phyloP scores from a whole-genome alignment of 2,329 filamentous ascomycete species.

The Penicillium paneum region DNA sequence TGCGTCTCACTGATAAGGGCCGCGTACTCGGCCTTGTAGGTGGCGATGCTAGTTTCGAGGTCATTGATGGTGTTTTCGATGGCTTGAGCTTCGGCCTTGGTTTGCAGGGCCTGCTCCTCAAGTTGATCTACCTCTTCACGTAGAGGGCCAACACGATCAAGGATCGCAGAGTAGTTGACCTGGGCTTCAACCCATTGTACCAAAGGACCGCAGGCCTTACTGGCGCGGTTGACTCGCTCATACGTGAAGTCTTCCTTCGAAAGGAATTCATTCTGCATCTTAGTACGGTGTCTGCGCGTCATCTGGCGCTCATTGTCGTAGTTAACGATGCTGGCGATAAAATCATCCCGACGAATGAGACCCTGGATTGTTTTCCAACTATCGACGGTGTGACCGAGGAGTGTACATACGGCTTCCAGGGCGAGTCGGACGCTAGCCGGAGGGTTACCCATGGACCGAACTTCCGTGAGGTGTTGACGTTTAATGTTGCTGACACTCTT shows the following conservation, averaged over 20 bases:
- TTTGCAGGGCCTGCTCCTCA: slow-evolving; percentile 84
- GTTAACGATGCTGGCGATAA: slow-evolving; percentile 95
- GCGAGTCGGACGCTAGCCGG: slow-evolving; percentile 87
- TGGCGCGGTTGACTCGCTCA: slow-evolving; percentile 92
- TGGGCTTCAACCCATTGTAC: slow-evolving; percentile 97
- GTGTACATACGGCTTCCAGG: slow-evolving; percentile 91
- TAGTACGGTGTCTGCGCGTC: slow-evolving; percentile 75
- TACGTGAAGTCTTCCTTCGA: slow-evolving; percentile 94
- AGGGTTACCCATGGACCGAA: slow-evolving; percentile 92
- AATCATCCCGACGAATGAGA: slow-evolving; percentile 87
- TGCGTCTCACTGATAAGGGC: slow-evolving; percentile 95
- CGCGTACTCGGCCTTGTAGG: slow-evolving; percentile 94
- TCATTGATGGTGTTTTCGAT: slow-evolving; percentile 82
- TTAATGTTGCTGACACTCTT: slow-evolving; percentile 99
- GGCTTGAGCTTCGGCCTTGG: slow-evolving; percentile 87
- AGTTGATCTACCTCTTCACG: slow-evolving; percentile 84
- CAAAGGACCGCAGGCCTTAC: slow-evolving; percentile 92
- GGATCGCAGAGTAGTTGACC: slow-evolving; percentile 95
- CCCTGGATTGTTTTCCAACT: slow-evolving; percentile 90
- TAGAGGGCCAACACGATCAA: slow-evolving; percentile 88
- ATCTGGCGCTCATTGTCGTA: slow-evolving; percentile 96
- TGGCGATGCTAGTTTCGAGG: slow-evolving; percentile 86
- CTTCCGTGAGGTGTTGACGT: slow-evolving; percentile 92
- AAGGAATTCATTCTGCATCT: slow-evolving; percentile 90
- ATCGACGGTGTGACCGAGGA: slow-evolving; percentile 83